phyloP scores from a whole-genome alignment of 495 filamentous ascomycete species.

The Aspergillus bridgeri region DNA sequence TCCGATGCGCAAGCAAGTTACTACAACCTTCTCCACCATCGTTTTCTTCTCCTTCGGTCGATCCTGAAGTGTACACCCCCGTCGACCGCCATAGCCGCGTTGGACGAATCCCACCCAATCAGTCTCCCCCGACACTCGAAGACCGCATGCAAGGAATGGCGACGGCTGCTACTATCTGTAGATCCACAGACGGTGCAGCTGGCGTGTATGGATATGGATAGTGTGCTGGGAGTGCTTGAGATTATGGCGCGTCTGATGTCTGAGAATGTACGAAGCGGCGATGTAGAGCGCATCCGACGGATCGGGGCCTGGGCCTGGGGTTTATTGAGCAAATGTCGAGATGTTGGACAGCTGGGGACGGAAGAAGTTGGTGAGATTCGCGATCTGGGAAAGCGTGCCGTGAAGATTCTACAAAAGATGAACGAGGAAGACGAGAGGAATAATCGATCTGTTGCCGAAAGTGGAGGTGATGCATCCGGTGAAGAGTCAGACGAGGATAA shows the following conservation, averaged over 20 bases:
- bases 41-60: constrained; percentile 57
- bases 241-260: constrained; percentile 41
- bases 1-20: constrained; percentile 58
- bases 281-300: constrained; percentile 46
- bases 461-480: constrained; percentile 27
- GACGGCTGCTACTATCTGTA: constrained; percentile 47
- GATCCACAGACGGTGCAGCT: constrained; percentile 67
- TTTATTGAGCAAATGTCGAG: constrained; percentile 45
- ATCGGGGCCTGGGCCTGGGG: constrained; percentile 51
- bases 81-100: constrained; percentile 37
- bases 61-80: constrained; percentile 56
- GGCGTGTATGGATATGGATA: constrained; percentile 61
- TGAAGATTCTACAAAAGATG: constrained; percentile 40
- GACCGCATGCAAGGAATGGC: constrained; percentile 43
- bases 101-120: constrained; percentile 57
- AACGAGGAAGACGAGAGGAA: constrained; percentile 35
- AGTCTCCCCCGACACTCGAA: constrained; percentile 46
- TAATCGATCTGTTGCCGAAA: constrained; percentile 15
- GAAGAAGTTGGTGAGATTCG: constrained; percentile 52
- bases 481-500: constrained; percentile 19
- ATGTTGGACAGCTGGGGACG: constrained; percentile 44
- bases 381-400: constrained; percentile 46
- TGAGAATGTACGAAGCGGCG: constrained; percentile 37
- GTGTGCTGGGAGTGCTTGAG: constrained; percentile 51
- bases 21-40: constrained; percentile 56